Base-by-base conservation (phyloP, 2,329 filamentous ascomycete species). In the Microascus cirrosus region DNA sequence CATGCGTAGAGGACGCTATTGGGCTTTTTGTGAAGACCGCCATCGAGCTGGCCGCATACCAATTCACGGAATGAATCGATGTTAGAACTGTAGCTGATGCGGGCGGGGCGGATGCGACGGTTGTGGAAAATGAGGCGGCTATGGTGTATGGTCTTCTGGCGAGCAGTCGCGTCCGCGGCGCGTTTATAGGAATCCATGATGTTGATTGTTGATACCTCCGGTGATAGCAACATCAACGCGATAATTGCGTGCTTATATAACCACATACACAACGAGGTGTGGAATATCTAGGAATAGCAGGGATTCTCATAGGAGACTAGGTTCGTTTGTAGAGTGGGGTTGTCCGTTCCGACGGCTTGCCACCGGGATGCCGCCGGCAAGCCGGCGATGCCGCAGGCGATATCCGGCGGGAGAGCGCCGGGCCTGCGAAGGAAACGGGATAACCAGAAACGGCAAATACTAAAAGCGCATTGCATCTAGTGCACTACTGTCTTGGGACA, bases 211-310 rank as follows among this genome's bases (percentile, higher is more conserved):
- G 45, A 45, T 45, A 45, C n/a, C 18, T 12, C 20, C 4, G 20
- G 11, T 8, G 45, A 50, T 50, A 50, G n/a, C 45, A 50, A 50
- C 45, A 50, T 50, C 45, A 11, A 50, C 13, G 53, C 60, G 50
- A 61, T 54, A 63, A 65, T 67, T 63, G 61, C 64, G 63, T 67
- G 65, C 64, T 65, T 61, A 53, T 57, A n/a, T 15, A n/a, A 3
- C 13, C n/a, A 45, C 15, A 15, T n/a, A 45, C 2, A 45, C 39
- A 45, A 15, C n/a, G 15, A n/a, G 39, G 39, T 7, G 3, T n/a
- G 15, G 15, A 18, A 5, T n/a, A n/a, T 18, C 8, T 13, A 7
- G 13, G 39, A 15, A 15, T 45, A 15, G 39, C 39, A 45, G 39
- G 39, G 39, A n/a, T 45, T n/a, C 39, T n/a, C n/a, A n/a, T 45